These are phyloP conservation scores for Oryza punctata DNA, from an alignment of 176 grass and related monocot genomes.

Conservation along the genomic window DNA sequence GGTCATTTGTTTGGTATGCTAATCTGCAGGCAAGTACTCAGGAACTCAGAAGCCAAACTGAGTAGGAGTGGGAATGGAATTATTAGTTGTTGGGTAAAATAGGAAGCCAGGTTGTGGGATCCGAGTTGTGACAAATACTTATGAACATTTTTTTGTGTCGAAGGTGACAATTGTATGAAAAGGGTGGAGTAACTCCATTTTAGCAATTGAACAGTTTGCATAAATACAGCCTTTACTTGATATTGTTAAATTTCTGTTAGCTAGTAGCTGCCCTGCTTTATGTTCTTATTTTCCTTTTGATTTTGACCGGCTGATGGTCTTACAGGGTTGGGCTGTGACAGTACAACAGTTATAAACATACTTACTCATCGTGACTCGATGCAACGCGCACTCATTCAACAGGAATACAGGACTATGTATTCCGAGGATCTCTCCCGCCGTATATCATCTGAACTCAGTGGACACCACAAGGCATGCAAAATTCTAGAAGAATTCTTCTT, in stretches of 20 bases:
- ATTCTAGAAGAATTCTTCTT: neutral
- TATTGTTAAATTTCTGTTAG: neutral
- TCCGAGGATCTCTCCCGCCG: conserved; percentile 70
- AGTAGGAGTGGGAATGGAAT: neutral
- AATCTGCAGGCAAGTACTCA: neutral
- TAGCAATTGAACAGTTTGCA: neutral
- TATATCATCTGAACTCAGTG: conserved; percentile 85
- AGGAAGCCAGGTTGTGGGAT: neutral
- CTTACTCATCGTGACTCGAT: conserved; percentile 88
- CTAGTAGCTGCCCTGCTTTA: neutral
- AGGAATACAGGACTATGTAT: conserved; percentile 92
- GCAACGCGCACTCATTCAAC: conserved; percentile 87
- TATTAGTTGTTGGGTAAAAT: neutral
- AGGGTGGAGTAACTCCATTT: neutral
- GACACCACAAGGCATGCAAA: conserved; percentile 67
- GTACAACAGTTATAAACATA: conserved; percentile 72
- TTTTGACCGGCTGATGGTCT: conserved; percentile 30
- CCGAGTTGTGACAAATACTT: neutral
- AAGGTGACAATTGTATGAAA: neutral
- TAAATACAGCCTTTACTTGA: neutral
- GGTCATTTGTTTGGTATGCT: neutral
- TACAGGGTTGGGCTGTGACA: conserved; percentile 90
- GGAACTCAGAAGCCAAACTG: neutral
- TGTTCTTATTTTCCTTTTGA: conserved; percentile 6
- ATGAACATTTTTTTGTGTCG: neutral